These are phyloP conservation scores for Pythium angustatum DNA, from an alignment of 352 stramenopile species.

Conservation along the genomic window DNA sequence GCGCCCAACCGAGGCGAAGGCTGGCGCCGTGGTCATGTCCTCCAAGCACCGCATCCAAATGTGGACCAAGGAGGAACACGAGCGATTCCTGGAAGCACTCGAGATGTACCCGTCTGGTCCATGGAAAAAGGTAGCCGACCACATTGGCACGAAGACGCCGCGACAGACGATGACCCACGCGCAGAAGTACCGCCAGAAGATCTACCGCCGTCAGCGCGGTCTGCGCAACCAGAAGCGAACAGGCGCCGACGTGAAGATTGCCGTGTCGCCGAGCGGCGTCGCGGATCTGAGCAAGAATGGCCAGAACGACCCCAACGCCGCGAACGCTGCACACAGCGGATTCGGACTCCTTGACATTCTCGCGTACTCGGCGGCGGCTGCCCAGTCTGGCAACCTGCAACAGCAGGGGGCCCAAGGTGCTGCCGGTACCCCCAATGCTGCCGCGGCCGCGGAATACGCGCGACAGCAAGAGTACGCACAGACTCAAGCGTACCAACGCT, in stretches of 20 bases:
- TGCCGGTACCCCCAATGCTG: slow-evolving; percentile 11
- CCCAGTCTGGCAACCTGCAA: slow-evolving; percentile 42
- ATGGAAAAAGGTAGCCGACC: slow-evolving; percentile 86
- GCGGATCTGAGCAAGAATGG: slow-evolving; percentile 59
- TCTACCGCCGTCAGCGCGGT: slow-evolving; percentile 66
- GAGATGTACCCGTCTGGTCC: slow-evolving; percentile 84
- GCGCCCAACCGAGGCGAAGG: slow-evolving; percentile 77
- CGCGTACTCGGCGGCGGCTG: slow-evolving; percentile 54
- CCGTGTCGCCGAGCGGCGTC: slow-evolving; percentile 56
- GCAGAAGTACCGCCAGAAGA: slow-evolving; percentile 86
- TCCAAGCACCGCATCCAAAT: slow-evolving; percentile 86
- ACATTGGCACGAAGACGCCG: slow-evolving; percentile 85
- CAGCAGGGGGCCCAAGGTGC: slow-evolving; percentile 7
- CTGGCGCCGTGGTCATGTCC: slow-evolving; percentile 72
- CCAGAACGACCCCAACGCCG: slow-evolving; percentile 26
- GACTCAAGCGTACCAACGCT: slow-evolving; percentile 18
- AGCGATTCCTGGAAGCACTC: slow-evolving; percentile 80
- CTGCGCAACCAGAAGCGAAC: slow-evolving; percentile 73
- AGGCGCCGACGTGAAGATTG: slow-evolving; percentile 39
- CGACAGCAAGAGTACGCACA: slow-evolving; percentile 24
- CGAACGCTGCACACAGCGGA: slow-evolving; percentile 32
- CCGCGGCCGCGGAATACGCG: slow-evolving; percentile 27
- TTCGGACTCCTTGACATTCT: slow-evolving; percentile 70
- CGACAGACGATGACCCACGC: slow-evolving; percentile 93
- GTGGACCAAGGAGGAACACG: slow-evolving; percentile 87